Evolutionary conservation across 2,329 filamentous ascomycete species (phyloP).

Genomic region (Sporothrix protearum): DNA sequence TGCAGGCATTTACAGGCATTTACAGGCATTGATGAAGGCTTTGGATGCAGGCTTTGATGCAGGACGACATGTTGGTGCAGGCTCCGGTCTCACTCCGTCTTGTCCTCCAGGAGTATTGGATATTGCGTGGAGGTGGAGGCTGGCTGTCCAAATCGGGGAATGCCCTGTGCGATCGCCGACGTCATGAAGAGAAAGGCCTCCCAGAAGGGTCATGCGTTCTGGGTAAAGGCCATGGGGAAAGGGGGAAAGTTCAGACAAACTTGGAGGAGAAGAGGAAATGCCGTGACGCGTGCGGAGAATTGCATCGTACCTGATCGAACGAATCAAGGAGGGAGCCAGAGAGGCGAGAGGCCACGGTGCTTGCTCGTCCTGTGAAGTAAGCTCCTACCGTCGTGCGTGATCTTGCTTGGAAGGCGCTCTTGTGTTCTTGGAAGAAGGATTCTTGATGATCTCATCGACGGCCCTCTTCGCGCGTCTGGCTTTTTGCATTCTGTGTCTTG

Average conservation of each 20-base stretch:
- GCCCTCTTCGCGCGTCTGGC: background rate
- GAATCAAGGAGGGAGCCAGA: conserved; percentile 5
- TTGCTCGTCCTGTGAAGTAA: too few species aligned
- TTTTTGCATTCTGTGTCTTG: background rate
- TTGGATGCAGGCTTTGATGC: background rate
- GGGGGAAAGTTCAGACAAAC: background rate
- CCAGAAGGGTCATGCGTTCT: background rate
- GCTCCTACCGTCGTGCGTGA: background rate
- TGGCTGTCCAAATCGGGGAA: background rate
- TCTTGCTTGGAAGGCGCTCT: background rate
- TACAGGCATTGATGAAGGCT: background rate
- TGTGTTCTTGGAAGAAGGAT: background rate
- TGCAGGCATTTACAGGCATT: background rate
- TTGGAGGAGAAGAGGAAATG: background rate
- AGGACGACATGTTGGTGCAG: background rate
- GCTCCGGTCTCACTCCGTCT: background rate
- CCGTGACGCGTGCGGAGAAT: background rate
- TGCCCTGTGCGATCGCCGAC: background rate
- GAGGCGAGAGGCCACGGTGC: background rate
- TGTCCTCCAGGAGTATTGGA: background rate
- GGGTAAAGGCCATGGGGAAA: background rate
- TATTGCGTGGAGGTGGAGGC: too few species aligned
- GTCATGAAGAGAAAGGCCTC: conserved; percentile 17
- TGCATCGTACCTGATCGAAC: background rate
- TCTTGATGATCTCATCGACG: conserved; percentile 12